Evolutionary conservation across 495 filamentous ascomycete species (phyloP), one percentile per base, ranked within the genome.

Genomic region (Jackrogersella minutella): DNA sequence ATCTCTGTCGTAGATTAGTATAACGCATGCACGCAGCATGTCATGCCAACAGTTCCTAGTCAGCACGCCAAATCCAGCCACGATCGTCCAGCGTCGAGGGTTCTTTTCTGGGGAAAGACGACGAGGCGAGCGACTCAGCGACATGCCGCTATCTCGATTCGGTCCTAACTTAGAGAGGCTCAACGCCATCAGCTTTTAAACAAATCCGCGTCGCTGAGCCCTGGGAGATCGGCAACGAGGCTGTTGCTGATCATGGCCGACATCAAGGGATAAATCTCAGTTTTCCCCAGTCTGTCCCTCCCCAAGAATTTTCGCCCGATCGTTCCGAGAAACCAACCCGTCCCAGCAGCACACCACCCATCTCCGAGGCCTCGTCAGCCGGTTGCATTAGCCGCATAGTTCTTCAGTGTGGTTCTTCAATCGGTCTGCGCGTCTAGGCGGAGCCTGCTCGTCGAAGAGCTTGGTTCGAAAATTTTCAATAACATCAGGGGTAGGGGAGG

Each of bases 181-280:
- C 37, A 31, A 13, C 37, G 26, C 13, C 24, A 41, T 10, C 52
- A 43, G 13, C 44, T 19, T 11, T 16, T 30, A 16, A 14, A 28
- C 28, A 51, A 58, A 33, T n/a, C 7, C 21, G 31, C 11, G 30
- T 46, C 52, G 46, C 37, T 52, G 54, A 36, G 13, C 19, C 36
- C n/a, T 11, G 10, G n/a, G 10, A 41, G 54, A 60, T 68, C 58
- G 21, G 22, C 44, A 39, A n/a, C 19, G 58, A 57, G 58, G 58
- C 58, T 55, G 37, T n/a, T 11, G 51, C 36, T 50, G 58, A 62
- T 57, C 58, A 30, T 53, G 22, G 8, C 58, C 21, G 64, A 62
- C 37, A 44, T 33, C 37, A 62, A 30, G 56, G 56, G 34, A n/a
- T n/a, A 49, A 50, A 50, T 47, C 49, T 36, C 63, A 26, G 39